phyloP scores from a whole-genome alignment of 1,284 basidiomycete genomes.

The Pascua guehoae region DNA sequence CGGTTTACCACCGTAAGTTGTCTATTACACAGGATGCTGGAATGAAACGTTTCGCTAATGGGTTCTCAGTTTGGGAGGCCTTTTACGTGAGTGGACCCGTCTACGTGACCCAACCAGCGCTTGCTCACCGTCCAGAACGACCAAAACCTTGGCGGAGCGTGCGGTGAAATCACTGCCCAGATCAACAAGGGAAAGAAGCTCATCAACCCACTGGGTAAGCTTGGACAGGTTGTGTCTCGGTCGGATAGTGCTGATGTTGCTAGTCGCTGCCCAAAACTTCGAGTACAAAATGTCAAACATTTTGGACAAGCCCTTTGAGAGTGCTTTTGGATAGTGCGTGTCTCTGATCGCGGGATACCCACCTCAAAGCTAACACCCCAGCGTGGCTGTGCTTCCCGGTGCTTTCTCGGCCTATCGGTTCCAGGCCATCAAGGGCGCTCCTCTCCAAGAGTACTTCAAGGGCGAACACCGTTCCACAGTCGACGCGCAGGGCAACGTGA shows the following conservation, averaged over 20 bases:
- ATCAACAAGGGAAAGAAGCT: slow-evolving; percentile 87
- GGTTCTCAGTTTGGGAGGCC: slow-evolving; percentile 71
- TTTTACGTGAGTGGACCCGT: slow-evolving; percentile 49
- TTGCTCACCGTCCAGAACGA: slow-evolving; percentile 41
- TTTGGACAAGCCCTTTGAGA: slow-evolving; percentile 81
- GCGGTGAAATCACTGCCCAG: slow-evolving; percentile 93
- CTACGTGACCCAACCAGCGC: too few species aligned
- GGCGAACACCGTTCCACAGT: slow-evolving; percentile 94
- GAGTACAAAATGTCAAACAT: slow-evolving; percentile 98
- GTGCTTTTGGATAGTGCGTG: slow-evolving; percentile 80
- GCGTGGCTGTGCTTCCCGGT: slow-evolving; percentile 78
- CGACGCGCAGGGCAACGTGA: slow-evolving; percentile 77
- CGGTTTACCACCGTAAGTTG: slow-evolving; percentile 72
- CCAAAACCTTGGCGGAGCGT: slow-evolving; percentile 69
- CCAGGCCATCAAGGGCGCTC: slow-evolving; percentile 84
- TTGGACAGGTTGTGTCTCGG: too few species aligned
- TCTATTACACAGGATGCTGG: too few species aligned
- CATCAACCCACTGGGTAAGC: slow-evolving; percentile 63
- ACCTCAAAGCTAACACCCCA: too few species aligned
- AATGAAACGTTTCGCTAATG: not conserved
- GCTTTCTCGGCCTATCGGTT: slow-evolving; percentile 94
- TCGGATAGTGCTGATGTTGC: slow-evolving; percentile 44
- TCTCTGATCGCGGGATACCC: too few species aligned
- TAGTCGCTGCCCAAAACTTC: slow-evolving; percentile 88
- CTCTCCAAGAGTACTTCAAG: slow-evolving; percentile 96